Conservation (phyloP, 306 rosid genomes). For the Prunus mume region DNA sequence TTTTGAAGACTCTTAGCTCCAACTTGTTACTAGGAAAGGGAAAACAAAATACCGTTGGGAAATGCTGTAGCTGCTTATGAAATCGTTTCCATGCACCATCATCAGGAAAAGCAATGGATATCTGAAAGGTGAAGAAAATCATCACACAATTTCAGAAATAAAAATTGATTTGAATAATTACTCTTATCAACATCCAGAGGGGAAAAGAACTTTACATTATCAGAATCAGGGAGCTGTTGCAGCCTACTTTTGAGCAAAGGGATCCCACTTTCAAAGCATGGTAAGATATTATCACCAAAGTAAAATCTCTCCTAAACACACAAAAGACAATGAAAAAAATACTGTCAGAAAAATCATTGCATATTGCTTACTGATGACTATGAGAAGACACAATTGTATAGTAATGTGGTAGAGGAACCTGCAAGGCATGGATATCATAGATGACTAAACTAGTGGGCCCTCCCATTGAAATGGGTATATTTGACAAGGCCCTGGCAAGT, state of each 20-base stretch:
- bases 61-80: conserved; percentile 89
- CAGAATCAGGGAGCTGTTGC: conserved; percentile 89
- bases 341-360: conserved; percentile 3
- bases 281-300: conserved; percentile 93
- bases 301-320: conserved; percentile 82
- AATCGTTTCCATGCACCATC: conserved; percentile 99
- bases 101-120: conserved; percentile 92
- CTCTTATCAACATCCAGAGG: background rate
- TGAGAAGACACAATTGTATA: background rate
- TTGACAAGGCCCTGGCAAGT: conserved; percentile 84
- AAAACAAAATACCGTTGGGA: conserved; percentile 65
- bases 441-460: conserved; percentile 96
- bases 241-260: conserved; percentile 87
- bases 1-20: background rate
- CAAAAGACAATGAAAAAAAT: conserved; percentile 19
- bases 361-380: conserved; percentile 3
- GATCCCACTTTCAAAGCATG: conserved; percentile 98
- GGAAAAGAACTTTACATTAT: conserved; percentile 54
- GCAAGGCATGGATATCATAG: conserved; percentile 96
- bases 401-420: conserved; percentile 46
- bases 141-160: conserved; percentile 10
- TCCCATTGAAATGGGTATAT: conserved; percentile 95
- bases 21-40: background rate
- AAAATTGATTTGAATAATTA: conserved; percentile 4
- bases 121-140: conserved; percentile 40